Evolutionary conservation across 2,329 filamentous ascomycete species (phyloP).

Genomic region (Amylocarpus encephaloides): DNA sequence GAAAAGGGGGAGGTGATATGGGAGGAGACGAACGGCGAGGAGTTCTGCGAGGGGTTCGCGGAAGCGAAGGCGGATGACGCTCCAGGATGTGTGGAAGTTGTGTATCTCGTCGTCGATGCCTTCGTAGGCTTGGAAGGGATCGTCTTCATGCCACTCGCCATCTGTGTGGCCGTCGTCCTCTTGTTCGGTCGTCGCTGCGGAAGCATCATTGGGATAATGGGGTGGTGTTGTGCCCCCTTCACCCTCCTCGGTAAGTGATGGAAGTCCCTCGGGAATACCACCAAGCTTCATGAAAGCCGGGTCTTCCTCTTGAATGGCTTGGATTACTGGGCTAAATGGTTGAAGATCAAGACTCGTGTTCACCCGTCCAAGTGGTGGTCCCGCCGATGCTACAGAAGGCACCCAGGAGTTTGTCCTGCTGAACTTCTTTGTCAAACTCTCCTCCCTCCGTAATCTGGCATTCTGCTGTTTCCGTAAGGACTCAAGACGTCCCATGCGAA

Average conservation of each 20-base stretch:
- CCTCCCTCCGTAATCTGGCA: conserved; percentile 20
- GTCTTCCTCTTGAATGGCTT: conserved; percentile 3
- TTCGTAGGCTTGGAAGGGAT: conserved; percentile 20
- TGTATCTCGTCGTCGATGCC: conserved; percentile 22
- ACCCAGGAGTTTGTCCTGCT: not conserved
- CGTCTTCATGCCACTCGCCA: conserved; percentile 16
- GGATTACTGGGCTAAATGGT: not conserved
- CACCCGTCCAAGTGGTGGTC: not conserved
- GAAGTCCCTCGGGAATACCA: not conserved
- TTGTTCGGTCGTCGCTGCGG: conserved; percentile 18
- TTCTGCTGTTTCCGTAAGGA: conserved; percentile 21
- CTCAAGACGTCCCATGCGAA: conserved; percentile 13
- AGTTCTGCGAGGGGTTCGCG: conserved; percentile 48
- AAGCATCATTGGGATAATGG: conserved; percentile 18
- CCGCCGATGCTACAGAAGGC: not conserved
- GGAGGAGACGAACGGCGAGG: conserved; percentile 36
- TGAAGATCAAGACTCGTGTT: not conserved
- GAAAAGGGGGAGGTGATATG: not conserved
- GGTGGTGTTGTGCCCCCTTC: conserved; percentile 1
- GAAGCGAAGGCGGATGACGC: conserved; percentile 39
- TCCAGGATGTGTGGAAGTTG: conserved; percentile 34
- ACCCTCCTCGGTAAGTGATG: not conserved
- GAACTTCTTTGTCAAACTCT: conserved; percentile 9
- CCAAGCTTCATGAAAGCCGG: not conserved
- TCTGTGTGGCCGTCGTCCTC: conserved; percentile 12